phyloP scores from a whole-genome alignment of 192 early-diverging fungal species.

The Entomortierella parvispora region DNA sequence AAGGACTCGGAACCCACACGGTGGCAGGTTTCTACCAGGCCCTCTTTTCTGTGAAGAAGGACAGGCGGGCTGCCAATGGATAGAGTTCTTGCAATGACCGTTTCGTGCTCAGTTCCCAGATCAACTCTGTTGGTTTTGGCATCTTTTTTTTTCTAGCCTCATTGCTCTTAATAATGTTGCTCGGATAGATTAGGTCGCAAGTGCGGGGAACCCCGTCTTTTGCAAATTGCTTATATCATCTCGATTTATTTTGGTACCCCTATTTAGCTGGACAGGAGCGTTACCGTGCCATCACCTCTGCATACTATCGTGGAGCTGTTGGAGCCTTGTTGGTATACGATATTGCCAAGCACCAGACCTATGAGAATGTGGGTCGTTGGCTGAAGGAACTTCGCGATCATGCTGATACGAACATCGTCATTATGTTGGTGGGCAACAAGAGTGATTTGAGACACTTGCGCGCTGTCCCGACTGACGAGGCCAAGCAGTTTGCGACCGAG shows the following conservation, averaged over 20 bases:
- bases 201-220: background rate
- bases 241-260: background rate
- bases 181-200: too few species aligned
- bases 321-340: constrained; percentile 98
- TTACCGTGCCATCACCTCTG: constrained; percentile 87
- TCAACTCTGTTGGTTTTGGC: constrained; percentile 17
- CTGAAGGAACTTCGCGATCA: constrained; percentile 98
- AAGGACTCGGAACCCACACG: too few species aligned
- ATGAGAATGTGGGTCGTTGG: constrained; percentile 97
- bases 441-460: constrained; percentile 96
- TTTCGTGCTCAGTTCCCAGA: constrained; percentile 39
- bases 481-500: constrained; percentile 96
- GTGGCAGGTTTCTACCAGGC: too few species aligned
- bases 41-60: too few species aligned
- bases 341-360: constrained; percentile 95
- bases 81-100: constrained; percentile 32
- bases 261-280: constrained; percentile 73
- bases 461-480: constrained; percentile 97
- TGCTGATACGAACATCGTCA: constrained; percentile 97
- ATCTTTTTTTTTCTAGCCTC: constrained; percentile 9
- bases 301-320: constrained; percentile 96
- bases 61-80: too few species aligned
- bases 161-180: too few species aligned
- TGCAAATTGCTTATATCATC: constrained; percentile 4
- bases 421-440: constrained; percentile 99